Evolutionary conservation across 2,329 filamentous ascomycete species (phyloP).

Genomic region (Colletotrichum somersetense): DNA sequence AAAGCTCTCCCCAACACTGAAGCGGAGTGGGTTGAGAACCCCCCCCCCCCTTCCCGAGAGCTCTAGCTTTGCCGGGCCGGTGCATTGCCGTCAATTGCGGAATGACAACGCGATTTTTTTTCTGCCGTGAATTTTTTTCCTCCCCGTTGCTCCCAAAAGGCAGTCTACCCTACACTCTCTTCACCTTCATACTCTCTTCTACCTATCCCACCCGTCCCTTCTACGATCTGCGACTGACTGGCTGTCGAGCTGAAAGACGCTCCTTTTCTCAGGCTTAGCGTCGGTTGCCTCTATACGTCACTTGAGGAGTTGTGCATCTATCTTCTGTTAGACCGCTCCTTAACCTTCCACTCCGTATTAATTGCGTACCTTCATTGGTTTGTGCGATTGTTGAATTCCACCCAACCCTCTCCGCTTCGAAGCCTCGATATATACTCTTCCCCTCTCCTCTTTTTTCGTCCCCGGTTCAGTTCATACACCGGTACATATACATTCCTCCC

Average conservation of each 20-base stretch:
- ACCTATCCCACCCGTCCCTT: not conserved
- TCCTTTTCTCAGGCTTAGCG: slow-evolving; percentile 16
- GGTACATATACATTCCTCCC: not conserved
- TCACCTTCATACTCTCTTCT: slow-evolving; percentile 3
- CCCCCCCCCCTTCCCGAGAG: slow-evolving; percentile 19
- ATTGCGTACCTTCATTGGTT: slow-evolving; percentile 32
- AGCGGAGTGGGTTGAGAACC: slow-evolving; percentile 32
- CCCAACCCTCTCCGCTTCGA: slow-evolving; percentile 24
- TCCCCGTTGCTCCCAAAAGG: slow-evolving; percentile 10
- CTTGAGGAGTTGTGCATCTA: slow-evolving; percentile 20
- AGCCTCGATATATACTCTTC: slow-evolving; percentile 5
- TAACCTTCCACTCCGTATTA: slow-evolving; percentile 23
- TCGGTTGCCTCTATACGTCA: slow-evolving; percentile 12
- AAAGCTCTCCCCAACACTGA: slow-evolving; percentile 17
- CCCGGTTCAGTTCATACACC: not conserved
- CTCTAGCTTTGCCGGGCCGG: slow-evolving; percentile 38
- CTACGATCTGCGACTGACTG: slow-evolving; percentile 22
- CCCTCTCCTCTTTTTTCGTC: not conserved
- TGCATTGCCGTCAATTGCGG: slow-evolving; percentile 41
- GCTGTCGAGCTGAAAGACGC: slow-evolving; percentile 13
- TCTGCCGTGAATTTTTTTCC: slow-evolving; percentile 31
- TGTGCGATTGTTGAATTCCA: slow-evolving; percentile 37
- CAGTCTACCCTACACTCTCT: slow-evolving; percentile 18
- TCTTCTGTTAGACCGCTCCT: slow-evolving; percentile 21
- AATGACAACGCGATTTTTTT: slow-evolving; percentile 38